These are phyloP conservation scores for Erodium moschatum DNA, from an alignment of 441 rosid genomes.

Conservation along the genomic window DNA sequence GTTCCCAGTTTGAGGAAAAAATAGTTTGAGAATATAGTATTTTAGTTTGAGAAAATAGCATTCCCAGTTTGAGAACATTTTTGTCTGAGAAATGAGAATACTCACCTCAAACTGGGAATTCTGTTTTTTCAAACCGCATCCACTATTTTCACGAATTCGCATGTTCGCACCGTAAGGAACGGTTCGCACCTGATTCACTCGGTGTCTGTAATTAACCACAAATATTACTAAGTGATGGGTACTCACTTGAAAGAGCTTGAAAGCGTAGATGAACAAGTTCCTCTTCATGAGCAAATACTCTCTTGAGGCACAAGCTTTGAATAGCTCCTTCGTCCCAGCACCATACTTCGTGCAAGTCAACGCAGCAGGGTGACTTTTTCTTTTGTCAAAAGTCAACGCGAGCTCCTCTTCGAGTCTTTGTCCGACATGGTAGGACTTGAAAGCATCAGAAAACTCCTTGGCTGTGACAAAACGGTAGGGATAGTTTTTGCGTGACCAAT, in stretches of 20 bases:
- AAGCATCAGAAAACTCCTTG: conserved; percentile 61
- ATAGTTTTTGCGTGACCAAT: conserved; percentile 48
- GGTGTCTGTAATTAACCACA: no score
- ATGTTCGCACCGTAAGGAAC: no score
- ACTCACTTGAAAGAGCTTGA: conserved; percentile 62
- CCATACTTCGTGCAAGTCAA: conserved; percentile 54
- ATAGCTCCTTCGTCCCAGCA: conserved; percentile 43
- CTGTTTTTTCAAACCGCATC: no score
- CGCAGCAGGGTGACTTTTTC: conserved; percentile 67
- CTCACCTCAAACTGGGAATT: no score
- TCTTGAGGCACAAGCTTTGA: conserved; percentile 59
- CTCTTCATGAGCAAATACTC: conserved; percentile 76
- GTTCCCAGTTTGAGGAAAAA: no score
- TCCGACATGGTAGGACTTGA: conserved; percentile 60
- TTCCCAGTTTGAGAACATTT: no score
- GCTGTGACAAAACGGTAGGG: conserved; percentile 56
- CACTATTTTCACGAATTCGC: no score
- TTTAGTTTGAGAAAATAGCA: no score
- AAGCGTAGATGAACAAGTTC: conserved; percentile 68
- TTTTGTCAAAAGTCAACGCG: conserved; percentile 46
- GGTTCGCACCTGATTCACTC: no score
- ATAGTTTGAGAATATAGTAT: no score
- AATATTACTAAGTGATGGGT: neutral
- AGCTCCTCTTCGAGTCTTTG: conserved; percentile 42
- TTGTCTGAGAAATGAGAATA: no score